Base-by-base conservation (phyloP, 805 yeast genomes). In the Candida morakotiae region DNA sequence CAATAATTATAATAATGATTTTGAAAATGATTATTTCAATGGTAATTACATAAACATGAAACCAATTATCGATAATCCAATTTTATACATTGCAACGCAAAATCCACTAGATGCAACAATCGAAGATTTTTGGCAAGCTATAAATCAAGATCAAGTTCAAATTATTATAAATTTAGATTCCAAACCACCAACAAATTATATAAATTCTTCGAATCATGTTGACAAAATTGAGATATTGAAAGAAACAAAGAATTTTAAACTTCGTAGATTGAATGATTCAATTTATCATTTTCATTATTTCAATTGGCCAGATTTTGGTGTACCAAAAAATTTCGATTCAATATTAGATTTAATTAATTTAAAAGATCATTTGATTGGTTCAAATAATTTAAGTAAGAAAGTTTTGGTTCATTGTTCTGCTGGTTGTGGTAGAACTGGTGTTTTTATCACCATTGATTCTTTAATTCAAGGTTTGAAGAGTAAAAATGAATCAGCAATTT, bases 391-490 rank as follows among this genome's bases (percentile, higher is more conserved):
- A 29, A 41, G 32, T 4, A 31, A 43, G 3, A 39, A 41, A 19
- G 37, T 52, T 4, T 46, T 73, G 21, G 77, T 72, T 5, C 81
- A 76, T 50, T 76, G 81, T 44, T 73, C 79, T 1, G 81, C 81
- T 0, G 81, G 81, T 0, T 77, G 79, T 43, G 81, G 81, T 9
- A 60, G 81, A 44, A 72, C 81, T 0, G 79, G 79, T 6, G 69
- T 75, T 9, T 74, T 62, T 41, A 71, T 74, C 11, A 58, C 75
- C 2, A 44, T 72, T 19, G 78, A 74, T 43, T 64, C 60, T 55
- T 52, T 65, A 11, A 34, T 61, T 20, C 59, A 60, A 38, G 47
- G 55, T 31, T 49, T 63, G 18, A 27, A 41, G 4, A 31, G 39
- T 18, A 32, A 39, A 20, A 19, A 26, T 4, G 29, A 34, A 5